A percentile compares a stretch with the other conserved stretches of the same genome.
Evolutionary conservation across 116 monocot genomes (phyloP).

Genomic region (Phalaenopsis hybrid): DNA sequence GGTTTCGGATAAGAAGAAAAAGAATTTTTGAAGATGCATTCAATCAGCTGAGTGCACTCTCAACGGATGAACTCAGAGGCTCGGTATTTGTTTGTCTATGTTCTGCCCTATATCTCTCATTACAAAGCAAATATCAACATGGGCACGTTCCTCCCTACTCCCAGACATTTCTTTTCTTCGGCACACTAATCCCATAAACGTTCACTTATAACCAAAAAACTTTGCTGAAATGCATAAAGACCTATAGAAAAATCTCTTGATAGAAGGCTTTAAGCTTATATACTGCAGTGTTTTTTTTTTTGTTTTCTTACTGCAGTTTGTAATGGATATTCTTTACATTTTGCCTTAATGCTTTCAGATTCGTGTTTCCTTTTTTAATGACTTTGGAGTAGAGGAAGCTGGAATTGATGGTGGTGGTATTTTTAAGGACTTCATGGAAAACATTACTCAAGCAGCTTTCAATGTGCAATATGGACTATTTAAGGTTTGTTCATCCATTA

Average conservation of each 20-base stretch:
- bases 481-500: conserved; percentile 48
- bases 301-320: neutral
- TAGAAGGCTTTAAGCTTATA: neutral
- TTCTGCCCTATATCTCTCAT: neutral
- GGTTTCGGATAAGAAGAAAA: conserved; percentile 81
- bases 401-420: conserved; percentile 99
- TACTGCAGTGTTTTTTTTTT: neutral
- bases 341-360: conserved; percentile 37
- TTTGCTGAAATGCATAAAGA: neutral
- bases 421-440: conserved; percentile 99
- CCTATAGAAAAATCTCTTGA: neutral
- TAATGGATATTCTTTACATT: neutral
- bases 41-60: conserved; percentile 51
- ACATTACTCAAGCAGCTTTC: conserved; percentile 76
- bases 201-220: neutral
- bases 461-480: conserved; percentile 95
- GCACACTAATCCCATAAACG: neutral
- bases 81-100: conserved; percentile 33
- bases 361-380: conserved; percentile 83
- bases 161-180: neutral
- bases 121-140: neutral
- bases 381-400: conserved; percentile 96
- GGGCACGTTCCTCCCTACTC: neutral
- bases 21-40: conserved; percentile 97
- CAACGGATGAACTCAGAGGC: conserved; percentile 76